A percentile compares a stretch with the other conserved stretches of the same genome.
These are phyloP conservation scores for Imleria badia DNA, from an alignment of 768 basidiomycete genomes.

Conservation along the genomic window DNA sequence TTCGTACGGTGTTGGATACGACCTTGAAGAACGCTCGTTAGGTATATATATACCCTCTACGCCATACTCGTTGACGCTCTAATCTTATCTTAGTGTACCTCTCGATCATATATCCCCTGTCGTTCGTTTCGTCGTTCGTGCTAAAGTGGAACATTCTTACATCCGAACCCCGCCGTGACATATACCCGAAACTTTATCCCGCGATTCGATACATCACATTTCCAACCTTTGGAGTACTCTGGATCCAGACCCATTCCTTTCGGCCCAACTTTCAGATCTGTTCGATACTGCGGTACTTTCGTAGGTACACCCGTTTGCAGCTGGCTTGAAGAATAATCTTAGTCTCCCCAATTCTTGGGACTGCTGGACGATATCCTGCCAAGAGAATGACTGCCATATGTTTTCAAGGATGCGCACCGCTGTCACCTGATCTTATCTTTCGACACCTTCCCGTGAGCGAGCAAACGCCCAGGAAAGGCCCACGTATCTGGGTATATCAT, in stretches of 20 bases:
- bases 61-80: constrained; percentile 20
- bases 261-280: neutral
- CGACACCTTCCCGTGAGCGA: neutral
- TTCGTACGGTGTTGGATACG: neutral
- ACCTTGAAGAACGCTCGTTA: constrained; percentile 1
- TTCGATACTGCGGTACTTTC: no score
- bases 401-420: neutral
- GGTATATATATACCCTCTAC: constrained; percentile 15
- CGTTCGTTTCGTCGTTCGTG: neutral
- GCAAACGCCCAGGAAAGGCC: neutral
- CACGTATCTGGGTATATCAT: no score
- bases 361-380: neutral
- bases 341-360: neutral
- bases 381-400: neutral
- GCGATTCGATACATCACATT: no score
- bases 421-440: neutral
- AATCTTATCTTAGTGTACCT: neutral
- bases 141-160: neutral
- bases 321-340: no score
- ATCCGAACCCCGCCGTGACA: neutral
- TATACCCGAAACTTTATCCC: no score
- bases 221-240: no score
- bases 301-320: no score
- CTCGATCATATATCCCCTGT: neutral
- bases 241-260: no score